A percentile compares a stretch with the other conserved stretches of the same genome.
Evolutionary conservation across 257 asterid genomes (phyloP).

Genomic region (Knoxia roxburghii): DNA sequence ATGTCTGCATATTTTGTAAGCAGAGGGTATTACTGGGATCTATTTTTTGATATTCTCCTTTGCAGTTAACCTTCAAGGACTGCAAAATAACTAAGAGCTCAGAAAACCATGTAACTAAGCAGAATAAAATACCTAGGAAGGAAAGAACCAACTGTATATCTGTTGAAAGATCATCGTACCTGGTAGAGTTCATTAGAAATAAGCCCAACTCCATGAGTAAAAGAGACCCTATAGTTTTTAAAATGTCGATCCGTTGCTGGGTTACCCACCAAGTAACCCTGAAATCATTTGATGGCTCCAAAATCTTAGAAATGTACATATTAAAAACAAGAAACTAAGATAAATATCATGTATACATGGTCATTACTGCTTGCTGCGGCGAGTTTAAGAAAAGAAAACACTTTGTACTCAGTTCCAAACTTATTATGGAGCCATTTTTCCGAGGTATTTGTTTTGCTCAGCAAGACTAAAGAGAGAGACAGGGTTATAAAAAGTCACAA

Average conservation of each 20-base stretch:
- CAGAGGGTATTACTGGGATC: conserved; percentile 22
- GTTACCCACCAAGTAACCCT: conserved; percentile 30
- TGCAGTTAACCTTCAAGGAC: conserved; percentile 21
- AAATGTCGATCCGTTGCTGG: background rate
- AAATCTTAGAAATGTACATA: background rate
- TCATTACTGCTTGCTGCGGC: background rate
- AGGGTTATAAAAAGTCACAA: background rate
- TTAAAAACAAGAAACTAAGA: background rate
- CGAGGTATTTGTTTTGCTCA: background rate
- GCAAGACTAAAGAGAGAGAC: background rate
- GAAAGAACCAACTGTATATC: background rate
- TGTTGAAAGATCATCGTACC: conserved; percentile 12
- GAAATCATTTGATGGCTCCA: background rate
- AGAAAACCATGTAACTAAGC: background rate
- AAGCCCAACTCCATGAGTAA: conserved; percentile 29
- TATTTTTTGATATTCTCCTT: conserved; percentile 17
- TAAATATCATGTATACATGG: background rate
- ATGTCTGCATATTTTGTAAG: conserved; percentile 18
- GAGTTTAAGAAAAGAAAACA: background rate
- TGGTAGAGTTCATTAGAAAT: conserved; percentile 32
- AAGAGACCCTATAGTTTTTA: background rate
- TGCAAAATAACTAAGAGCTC: background rate
- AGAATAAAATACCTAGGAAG: background rate
- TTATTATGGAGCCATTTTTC: background rate
- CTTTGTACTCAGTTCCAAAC: background rate